These are phyloP conservation scores for Gyromitra esculenta DNA, from an alignment of 2,329 filamentous ascomycete species.

Conservation along the genomic window DNA sequence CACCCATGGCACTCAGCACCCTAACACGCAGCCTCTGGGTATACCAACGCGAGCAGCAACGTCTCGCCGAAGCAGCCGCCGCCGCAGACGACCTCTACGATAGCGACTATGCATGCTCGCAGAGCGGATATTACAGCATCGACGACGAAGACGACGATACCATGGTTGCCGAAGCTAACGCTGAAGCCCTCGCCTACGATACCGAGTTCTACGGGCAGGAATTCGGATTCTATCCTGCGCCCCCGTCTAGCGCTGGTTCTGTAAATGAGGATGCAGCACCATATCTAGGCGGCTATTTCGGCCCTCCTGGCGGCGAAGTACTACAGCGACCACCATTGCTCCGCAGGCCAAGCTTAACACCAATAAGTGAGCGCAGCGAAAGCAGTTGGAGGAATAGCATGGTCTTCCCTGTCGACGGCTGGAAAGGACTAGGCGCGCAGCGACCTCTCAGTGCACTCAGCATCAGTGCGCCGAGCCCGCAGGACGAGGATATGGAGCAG, in stretches of 20 bases:
- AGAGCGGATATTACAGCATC: conserved; percentile 57
- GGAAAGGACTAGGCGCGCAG: conserved; percentile 66
- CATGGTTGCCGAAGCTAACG: conserved; percentile 94
- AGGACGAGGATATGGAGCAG: conserved; percentile 75
- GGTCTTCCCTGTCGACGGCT: conserved; percentile 65
- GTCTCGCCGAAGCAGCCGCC: conserved; percentile 44
- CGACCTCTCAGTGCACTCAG: conserved; percentile 58
- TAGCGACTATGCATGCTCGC: conserved; percentile 58
- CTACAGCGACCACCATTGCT: conserved; percentile 73
- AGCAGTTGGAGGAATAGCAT: conserved; percentile 93
- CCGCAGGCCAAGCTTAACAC: conserved; percentile 85
- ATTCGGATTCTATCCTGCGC: conserved; percentile 90
- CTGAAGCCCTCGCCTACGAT: conserved; percentile 89
- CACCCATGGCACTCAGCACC: conserved; percentile 46
- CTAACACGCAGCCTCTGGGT: conserved; percentile 50
- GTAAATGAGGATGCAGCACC: conserved; percentile 64
- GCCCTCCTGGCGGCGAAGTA: conserved; percentile 70
- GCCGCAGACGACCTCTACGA: conserved; percentile 55
- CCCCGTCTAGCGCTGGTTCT: conserved; percentile 62
- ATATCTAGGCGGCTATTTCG: conserved; percentile 80
- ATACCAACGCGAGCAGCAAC: conserved; percentile 52
- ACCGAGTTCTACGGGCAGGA: conserved; percentile 95
- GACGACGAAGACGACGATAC: conserved; percentile 76
- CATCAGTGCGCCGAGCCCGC: conserved; percentile 63
- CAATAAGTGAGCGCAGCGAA: conserved; percentile 94